Conservation (phyloP, 768 basidiomycete genomes). For the Xerocomellus intermedius region DNA sequence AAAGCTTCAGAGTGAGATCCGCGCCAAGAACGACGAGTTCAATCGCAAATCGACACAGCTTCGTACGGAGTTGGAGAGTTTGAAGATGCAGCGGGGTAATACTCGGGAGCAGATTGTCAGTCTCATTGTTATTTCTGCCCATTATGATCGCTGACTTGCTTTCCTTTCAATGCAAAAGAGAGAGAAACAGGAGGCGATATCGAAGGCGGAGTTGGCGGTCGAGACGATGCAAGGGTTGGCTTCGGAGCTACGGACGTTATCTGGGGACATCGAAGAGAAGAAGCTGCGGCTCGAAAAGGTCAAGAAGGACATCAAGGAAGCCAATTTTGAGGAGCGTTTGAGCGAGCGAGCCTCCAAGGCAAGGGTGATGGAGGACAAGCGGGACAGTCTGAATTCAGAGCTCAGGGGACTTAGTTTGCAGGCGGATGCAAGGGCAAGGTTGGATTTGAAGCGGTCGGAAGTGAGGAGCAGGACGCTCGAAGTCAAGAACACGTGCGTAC, state of each 20-base stretch:
- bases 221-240: slow-evolving; percentile 56
- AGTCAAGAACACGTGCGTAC: slow-evolving; percentile 66
- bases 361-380: slow-evolving; percentile 62
- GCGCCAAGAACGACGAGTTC: slow-evolving; percentile 61
- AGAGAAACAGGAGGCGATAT: slow-evolving; percentile 52
- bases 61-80: slow-evolving; percentile 50
- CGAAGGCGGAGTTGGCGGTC: slow-evolving; percentile 50
- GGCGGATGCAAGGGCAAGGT: slow-evolving; percentile 74
- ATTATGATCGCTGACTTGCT: background rate
- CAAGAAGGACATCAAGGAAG: slow-evolving; percentile 53
- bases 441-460: slow-evolving; percentile 73
- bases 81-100: slow-evolving; percentile 51
- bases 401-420: slow-evolving; percentile 71
- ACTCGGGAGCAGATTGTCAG: slow-evolving; percentile 60
- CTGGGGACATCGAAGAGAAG: slow-evolving; percentile 71
- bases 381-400: slow-evolving; percentile 71
- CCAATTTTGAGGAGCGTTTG: slow-evolving; percentile 65
- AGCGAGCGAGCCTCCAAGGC: slow-evolving; percentile 51
- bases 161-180: slow-evolving; percentile 29
- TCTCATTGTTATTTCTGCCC: background rate
- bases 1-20: slow-evolving; percentile 63
- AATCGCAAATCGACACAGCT: slow-evolving; percentile 56
- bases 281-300: slow-evolving; percentile 56
- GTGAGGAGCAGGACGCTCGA: slow-evolving; percentile 62
- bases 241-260: slow-evolving; percentile 50